These are phyloP conservation scores for Dispira simplex DNA, from an alignment of 192 early-diverging fungal species.

Conservation along the genomic window DNA sequence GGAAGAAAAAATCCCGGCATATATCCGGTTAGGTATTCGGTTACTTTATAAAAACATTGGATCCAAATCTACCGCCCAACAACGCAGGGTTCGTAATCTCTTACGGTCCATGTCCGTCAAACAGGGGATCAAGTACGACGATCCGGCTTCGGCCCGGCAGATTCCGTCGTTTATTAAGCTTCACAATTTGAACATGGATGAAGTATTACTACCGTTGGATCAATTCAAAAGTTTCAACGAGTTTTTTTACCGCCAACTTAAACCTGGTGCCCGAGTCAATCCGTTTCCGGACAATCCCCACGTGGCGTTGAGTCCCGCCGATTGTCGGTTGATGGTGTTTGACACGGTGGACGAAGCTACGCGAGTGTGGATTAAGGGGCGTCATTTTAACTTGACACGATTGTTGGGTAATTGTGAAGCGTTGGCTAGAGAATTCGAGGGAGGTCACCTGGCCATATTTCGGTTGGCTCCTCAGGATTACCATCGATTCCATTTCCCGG, in stretches of 20 bases:
- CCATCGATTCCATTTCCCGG: constrained; percentile 66
- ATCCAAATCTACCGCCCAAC: constrained; percentile 8
- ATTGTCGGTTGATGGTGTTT: constrained; percentile 56
- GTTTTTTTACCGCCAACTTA: constrained; percentile 74
- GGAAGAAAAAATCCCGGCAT: constrained; percentile 66
- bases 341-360: constrained; percentile 44
- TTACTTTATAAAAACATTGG: constrained; percentile 51
- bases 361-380: constrained; percentile 69
- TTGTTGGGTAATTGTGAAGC: constrained; percentile 33
- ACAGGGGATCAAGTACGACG: constrained; percentile 59
- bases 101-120: constrained; percentile 34
- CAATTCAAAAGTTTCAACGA: constrained; percentile 66
- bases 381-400: constrained; percentile 40
- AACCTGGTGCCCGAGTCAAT: constrained; percentile 35
- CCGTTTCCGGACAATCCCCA: constrained; percentile 25
- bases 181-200: constrained; percentile 45
- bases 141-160: constrained; percentile 37
- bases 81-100: constrained; percentile 20
- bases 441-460: constrained; percentile 51
- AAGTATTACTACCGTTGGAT: constrained; percentile 50
- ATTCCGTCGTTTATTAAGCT: constrained; percentile 59
- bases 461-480: constrained; percentile 77
- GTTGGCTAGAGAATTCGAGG: constrained; percentile 33
- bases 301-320: constrained; percentile 55
- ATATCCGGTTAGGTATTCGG: constrained; percentile 65